Conservation (phyloP, 257 asterid species). For the Nicotiana undulata region DNA sequence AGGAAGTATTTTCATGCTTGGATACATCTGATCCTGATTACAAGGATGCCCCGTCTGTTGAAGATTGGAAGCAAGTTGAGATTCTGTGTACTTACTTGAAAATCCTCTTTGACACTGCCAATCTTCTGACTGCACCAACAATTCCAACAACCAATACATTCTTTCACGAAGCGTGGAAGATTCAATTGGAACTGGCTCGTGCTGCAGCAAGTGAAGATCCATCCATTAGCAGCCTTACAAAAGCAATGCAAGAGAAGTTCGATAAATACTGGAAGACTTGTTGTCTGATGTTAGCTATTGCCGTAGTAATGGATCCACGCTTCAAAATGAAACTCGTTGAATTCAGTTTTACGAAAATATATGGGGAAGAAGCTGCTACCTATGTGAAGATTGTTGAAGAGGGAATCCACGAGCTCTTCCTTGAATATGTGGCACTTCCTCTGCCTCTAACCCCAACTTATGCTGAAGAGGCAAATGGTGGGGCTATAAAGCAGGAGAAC, state of each 20-base stretch:
- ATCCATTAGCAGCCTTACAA: slow-evolving; percentile 45
- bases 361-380: slow-evolving; percentile 56
- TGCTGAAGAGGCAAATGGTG: slow-evolving; percentile 50
- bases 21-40: slow-evolving; percentile 74
- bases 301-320: slow-evolving; percentile 95
- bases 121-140: slow-evolving; percentile 41
- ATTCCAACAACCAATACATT: slow-evolving; percentile 68
- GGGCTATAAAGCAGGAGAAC: slow-evolving; percentile 30
- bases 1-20: slow-evolving; percentile 83
- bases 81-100: slow-evolving; percentile 53
- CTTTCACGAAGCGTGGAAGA: slow-evolving; percentile 97
- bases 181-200: slow-evolving; percentile 76
- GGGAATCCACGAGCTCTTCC: slow-evolving; percentile 83
- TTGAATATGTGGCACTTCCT: slow-evolving; percentile 64
- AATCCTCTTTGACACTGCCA: slow-evolving; percentile 74
- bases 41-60: slow-evolving; percentile 48
- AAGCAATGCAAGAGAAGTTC: slow-evolving; percentile 70
- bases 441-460: slow-evolving; percentile 51
- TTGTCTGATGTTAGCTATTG: slow-evolving; percentile 70
- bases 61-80: slow-evolving; percentile 81
- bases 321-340: slow-evolving; percentile 93
- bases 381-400: slow-evolving; percentile 64
- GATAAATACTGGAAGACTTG: slow-evolving; percentile 78
- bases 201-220: slow-evolving; percentile 63
- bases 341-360: slow-evolving; percentile 74